Evolutionary conservation across 768 basidiomycete genomes (phyloP), one percentile per base, ranked within the genome.

Genomic region (Boletus rubescentipes): DNA sequence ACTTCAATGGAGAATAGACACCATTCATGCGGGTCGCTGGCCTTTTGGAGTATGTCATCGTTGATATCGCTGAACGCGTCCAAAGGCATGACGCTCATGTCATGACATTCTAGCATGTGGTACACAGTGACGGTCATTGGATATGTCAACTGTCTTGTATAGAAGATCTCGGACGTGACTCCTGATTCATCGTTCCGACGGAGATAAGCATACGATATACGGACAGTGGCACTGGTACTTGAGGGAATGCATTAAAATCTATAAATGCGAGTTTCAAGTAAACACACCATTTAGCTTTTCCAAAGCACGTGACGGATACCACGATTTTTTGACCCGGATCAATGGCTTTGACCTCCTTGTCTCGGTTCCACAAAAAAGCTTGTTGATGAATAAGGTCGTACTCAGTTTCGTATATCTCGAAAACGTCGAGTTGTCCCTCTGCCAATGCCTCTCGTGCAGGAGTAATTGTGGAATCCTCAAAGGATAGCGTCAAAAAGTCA

Each of bases 111-210:
- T 29, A 98, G 82, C 78, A 95, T 95, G 61, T 91, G 91, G 67
- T 98, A 97, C 12, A 98, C 97, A 4, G 95, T 96, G 54, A 97
- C 89, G 63, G 89, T 79, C 58, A 98, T 79, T 5, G 95, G 93
- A 65, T 93, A 93, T 30, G 87, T 82, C 48, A 98, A 71, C 64
- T 92, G 93, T 23, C 97, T 88, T 26, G 91, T 85, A 66, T 94
- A 82, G 69, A 98, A 96, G 38, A 83, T 70, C 45, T 82, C 77
- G 1, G 75, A 63, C 1, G 73, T 67, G 20, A 70, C 58, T 20
- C 67, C 61, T 29, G 68, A 53, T 30, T 62, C 58, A 60, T 64
- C 58, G 62, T 69, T 49, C 34, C 82, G 82, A 49, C 82, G 77
- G 34, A 87, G 74, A 65, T 82, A 77, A 6, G 90, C 86, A 68